Percentiles rank a stretch among this genome's conserved stretches.
Evolutionary conservation across 192 early-diverging fungal genomes (phyloP).

Genomic region (Diversispora epigaea): DNA sequence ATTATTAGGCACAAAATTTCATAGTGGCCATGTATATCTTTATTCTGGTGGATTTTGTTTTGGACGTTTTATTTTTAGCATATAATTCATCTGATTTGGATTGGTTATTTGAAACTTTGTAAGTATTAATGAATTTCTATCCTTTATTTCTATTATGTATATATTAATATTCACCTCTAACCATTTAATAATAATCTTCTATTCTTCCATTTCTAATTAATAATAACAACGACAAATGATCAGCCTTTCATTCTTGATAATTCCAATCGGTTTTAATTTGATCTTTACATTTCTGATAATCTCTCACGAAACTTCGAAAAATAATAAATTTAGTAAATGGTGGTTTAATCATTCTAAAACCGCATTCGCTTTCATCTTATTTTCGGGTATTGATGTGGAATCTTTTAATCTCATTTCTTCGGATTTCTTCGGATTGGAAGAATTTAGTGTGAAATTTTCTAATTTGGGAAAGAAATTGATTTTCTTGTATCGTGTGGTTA

Average conservation of each 20-base stretch:
- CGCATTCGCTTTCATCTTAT: background rate
- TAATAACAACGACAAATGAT: too few relatives aligned
- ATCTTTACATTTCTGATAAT: background rate
- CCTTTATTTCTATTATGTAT: too few relatives aligned
- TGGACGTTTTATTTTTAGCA: background rate
- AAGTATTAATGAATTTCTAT: too few relatives aligned
- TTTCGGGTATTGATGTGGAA: background rate
- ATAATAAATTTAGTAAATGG: background rate
- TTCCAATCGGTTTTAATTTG: background rate
- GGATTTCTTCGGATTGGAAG: background rate
- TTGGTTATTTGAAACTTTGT: background rate
- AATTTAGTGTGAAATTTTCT: background rate
- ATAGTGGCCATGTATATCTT: background rate
- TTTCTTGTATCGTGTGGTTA: background rate
- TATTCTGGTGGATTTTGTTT: background rate
- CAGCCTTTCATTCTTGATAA: background rate
- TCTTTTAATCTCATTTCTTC: background rate
- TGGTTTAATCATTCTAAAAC: background rate
- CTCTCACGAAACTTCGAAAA: background rate
- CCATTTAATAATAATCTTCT: too few relatives aligned
- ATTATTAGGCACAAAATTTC: background rate
- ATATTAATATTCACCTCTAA: too few relatives aligned
- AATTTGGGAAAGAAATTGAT: background rate
- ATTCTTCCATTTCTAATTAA: too few relatives aligned
- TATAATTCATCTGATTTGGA: background rate